Conservation (phyloP, 768 basidiomycete species). For the Astraeus odoratus region DNA sequence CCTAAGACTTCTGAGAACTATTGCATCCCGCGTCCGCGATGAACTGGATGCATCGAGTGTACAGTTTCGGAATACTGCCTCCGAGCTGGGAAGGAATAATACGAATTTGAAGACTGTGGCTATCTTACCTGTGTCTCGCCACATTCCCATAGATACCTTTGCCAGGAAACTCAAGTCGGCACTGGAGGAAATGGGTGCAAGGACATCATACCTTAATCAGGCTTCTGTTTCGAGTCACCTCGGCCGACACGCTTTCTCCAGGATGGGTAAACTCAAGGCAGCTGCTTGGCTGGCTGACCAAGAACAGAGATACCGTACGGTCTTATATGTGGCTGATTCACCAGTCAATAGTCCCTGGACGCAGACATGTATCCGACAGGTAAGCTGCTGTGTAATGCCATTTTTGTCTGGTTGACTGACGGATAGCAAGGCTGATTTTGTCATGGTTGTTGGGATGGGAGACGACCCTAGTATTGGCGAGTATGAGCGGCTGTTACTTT, state of each 20-base stretch:
- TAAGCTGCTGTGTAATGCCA: constrained; percentile 23
- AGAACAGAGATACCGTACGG: constrained; percentile 88
- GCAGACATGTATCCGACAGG: constrained; percentile 94
- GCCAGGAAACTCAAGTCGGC: constrained; percentile 83
- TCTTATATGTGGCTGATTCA: constrained; percentile 94
- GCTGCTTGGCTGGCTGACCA: constrained; percentile 90
- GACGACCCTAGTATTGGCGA: constrained; percentile 89
- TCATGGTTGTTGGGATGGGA: constrained; percentile 91
- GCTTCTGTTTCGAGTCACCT: constrained; percentile 87
- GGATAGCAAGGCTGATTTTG: constrained; percentile 74
- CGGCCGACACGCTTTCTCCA: constrained; percentile 90
- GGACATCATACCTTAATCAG: constrained; percentile 90
- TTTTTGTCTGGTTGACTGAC: constrained; percentile 6
- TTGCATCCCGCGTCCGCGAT: constrained; percentile 84
- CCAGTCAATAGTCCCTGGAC: constrained; percentile 96
- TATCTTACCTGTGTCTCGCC: constrained; percentile 79
- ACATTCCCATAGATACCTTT: constrained; percentile 85
- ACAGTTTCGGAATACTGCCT: constrained; percentile 43
- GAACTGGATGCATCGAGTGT: constrained; percentile 62
- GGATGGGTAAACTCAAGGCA: constrained; percentile 96
- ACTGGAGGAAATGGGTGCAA: constrained; percentile 88
- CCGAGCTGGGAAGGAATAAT: constrained; percentile 71
- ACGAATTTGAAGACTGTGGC: constrained; percentile 92
- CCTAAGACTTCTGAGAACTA: constrained; percentile 69
- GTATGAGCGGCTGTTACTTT: constrained; percentile 87